phyloP scores from a whole-genome alignment of 352 stramenopile species.

The Pythium apleroticum region DNA sequence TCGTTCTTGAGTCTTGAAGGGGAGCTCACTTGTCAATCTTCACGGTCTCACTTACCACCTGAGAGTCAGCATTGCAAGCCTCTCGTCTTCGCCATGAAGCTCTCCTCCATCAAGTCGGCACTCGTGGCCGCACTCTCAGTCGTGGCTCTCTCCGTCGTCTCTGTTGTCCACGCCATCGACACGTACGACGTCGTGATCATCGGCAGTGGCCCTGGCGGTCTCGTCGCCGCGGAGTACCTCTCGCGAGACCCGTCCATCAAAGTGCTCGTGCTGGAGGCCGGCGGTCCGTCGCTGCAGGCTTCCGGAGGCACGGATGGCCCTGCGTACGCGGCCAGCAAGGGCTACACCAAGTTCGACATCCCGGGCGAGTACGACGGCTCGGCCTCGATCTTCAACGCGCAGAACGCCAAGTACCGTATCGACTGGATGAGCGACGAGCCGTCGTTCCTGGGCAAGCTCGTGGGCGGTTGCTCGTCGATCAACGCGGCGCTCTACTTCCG shows the following conservation, averaged over 20 bases:
- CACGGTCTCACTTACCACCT: too few species aligned
- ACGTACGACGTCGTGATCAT: conserved; percentile 60
- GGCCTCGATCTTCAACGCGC: not conserved
- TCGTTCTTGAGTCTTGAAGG: too few species aligned
- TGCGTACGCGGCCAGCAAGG: conserved; percentile 36
- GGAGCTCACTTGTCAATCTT: too few species aligned
- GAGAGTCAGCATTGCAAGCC: too few species aligned
- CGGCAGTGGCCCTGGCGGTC: conserved; percentile 52
- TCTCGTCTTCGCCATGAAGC: too few species aligned
- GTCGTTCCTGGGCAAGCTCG: conserved; percentile 66
- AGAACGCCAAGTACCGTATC: conserved; percentile 32
- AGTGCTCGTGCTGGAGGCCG: conserved; percentile 64
- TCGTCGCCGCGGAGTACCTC: conserved; percentile 60
- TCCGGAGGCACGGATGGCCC: conserved; percentile 47
- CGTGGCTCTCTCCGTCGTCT: not conserved
- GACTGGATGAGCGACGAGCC: conserved; percentile 47
- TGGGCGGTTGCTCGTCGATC: conserved; percentile 77
- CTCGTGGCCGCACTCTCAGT: too few species aligned
- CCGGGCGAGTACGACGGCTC: conserved; percentile 55
- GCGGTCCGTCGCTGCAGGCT: conserved; percentile 39
- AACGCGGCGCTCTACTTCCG: conserved; percentile 85
- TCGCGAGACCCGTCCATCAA: conserved; percentile 46
- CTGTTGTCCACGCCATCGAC: conserved; percentile 3
- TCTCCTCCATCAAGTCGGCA: too few species aligned
- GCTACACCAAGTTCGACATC: conserved; percentile 69